These are phyloP conservation scores for Phytophthora pisi DNA, from an alignment of 352 stramenopile genomes.

Conservation along the genomic window DNA sequence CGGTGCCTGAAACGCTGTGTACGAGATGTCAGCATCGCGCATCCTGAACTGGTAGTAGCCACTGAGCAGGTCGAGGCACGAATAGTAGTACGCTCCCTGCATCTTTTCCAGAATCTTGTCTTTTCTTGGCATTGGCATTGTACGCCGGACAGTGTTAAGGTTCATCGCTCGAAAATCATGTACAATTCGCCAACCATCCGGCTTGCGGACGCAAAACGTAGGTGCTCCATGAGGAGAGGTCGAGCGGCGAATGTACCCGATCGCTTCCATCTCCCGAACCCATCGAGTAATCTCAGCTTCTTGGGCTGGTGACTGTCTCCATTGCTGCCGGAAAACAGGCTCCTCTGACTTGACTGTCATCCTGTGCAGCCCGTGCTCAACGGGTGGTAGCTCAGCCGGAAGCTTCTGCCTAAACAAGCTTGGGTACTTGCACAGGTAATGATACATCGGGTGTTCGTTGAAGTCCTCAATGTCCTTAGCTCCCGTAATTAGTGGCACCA, in stretches of 20 bases:
- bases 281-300: constrained; percentile 3
- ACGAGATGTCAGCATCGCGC: constrained; percentile 20
- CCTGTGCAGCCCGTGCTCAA: not conserved
- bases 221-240: constrained; percentile 7
- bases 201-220: constrained; percentile 35
- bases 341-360: not conserved
- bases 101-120: constrained; percentile 28
- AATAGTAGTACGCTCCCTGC: constrained; percentile 21
- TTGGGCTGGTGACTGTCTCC: not conserved
- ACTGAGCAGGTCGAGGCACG: constrained; percentile 24
- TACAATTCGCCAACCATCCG: constrained; percentile 36
- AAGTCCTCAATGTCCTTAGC: constrained; percentile 9
- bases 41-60: constrained; percentile 35
- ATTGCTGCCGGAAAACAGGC: not conserved
- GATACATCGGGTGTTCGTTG: constrained; percentile 4
- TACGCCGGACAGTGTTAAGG: constrained; percentile 1
- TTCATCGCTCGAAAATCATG: constrained; percentile 33
- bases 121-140: constrained; percentile 23
- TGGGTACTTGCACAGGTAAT: constrained; percentile 9
- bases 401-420: constrained; percentile 4
- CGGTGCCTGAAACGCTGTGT: constrained; percentile 27
- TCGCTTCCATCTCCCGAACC: constrained; percentile 3
- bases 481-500: not conserved
- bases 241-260: constrained; percentile 1
- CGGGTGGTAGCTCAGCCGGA: constrained; percentile 4